A percentile compares a stretch with the other conserved stretches of the same genome.
Evolutionary conservation across 768 basidiomycete genomes (phyloP).

Genomic region (Termitomyces sp.): DNA sequence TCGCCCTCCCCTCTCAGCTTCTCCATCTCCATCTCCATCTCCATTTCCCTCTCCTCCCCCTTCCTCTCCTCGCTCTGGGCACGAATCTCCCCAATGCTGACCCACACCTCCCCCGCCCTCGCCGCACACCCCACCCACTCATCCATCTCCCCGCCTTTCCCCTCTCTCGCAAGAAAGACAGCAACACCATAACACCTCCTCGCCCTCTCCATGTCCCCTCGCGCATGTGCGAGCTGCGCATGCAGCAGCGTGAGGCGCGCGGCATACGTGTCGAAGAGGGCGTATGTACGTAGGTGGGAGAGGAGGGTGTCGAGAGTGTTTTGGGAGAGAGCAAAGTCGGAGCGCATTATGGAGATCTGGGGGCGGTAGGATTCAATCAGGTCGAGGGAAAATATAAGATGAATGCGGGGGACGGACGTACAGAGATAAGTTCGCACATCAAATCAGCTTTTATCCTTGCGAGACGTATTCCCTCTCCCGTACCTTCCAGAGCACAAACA

Average conservation of each 20-base stretch:
- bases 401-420: slow-evolving; percentile 36
- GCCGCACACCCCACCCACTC: slow-evolving; percentile 43
- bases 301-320: slow-evolving; percentile 49
- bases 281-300: slow-evolving; percentile 58
- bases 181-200: slow-evolving; percentile 63
- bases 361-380: not conserved
- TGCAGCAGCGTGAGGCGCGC: slow-evolving; percentile 66
- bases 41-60: too few relatives aligned
- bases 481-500: not conserved
- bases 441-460: slow-evolving; percentile 70
- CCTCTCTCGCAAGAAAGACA: slow-evolving; percentile 38
- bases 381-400: too few relatives aligned
- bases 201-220: slow-evolving; percentile 53
- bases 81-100: too few relatives aligned
- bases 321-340: slow-evolving; percentile 65
- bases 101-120: too few relatives aligned
- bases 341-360: slow-evolving; percentile 67
- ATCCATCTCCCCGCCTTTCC: slow-evolving; percentile 22
- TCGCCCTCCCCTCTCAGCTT: too few relatives aligned
- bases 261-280: slow-evolving; percentile 55
- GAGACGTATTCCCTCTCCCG: slow-evolving; percentile 22
- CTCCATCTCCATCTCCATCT: too few relatives aligned
- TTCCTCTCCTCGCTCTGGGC: too few relatives aligned
- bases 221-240: slow-evolving; percentile 73
- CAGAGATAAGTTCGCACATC: slow-evolving; percentile 66